Conservation (phyloP, 371 early-diverging fungal species). For the Syncephalis fuscata region DNA sequence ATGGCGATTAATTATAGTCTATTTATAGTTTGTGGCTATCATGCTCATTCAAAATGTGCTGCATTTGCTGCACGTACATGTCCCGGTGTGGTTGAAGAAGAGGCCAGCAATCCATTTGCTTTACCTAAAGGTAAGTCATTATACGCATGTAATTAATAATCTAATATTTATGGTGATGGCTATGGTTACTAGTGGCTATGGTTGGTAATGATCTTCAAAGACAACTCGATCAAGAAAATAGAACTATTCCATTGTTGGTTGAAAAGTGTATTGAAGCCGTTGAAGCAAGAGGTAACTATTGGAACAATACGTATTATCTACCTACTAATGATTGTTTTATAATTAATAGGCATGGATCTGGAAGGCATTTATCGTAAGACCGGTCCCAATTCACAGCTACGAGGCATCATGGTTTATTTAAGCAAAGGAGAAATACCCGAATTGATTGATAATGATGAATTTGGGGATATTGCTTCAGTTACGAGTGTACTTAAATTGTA, state of each 20-base stretch:
- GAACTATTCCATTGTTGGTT: slow-evolving; percentile 52
- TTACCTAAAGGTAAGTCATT: slow-evolving; percentile 1
- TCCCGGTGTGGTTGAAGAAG: slow-evolving; percentile 4
- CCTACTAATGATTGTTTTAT: neutral
- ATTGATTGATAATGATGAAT: slow-evolving; percentile 25
- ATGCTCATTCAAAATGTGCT: slow-evolving; percentile 38
- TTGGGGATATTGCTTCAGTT: slow-evolving; percentile 49
- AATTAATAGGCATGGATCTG: slow-evolving; percentile 41
- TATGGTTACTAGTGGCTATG: slow-evolving; percentile 11
- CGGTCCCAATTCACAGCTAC: slow-evolving; percentile 72
- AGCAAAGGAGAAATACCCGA: slow-evolving; percentile 19
- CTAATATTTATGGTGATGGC: too few relatives aligned
- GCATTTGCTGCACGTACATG: slow-evolving; percentile 15
- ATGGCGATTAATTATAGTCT: neutral
- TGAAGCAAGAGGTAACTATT: slow-evolving; percentile 25
- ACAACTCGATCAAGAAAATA: slow-evolving; percentile 28
- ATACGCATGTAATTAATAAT: too few relatives aligned
- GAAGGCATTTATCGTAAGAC: slow-evolving; percentile 92
- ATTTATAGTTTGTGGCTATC: slow-evolving; percentile 27
- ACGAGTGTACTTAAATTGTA: slow-evolving; percentile 93
- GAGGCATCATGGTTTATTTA: slow-evolving; percentile 25
- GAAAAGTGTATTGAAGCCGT: slow-evolving; percentile 60
- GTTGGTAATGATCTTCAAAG: slow-evolving; percentile 36
- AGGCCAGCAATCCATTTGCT: neutral
- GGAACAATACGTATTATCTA: slow-evolving; percentile 3